A percentile compares a stretch with the other conserved stretches of the same genome.
These are phyloP conservation scores for Acanthamoeba castellanii DNA, from an alignment of 208 protist species.

Conservation along the genomic window DNA sequence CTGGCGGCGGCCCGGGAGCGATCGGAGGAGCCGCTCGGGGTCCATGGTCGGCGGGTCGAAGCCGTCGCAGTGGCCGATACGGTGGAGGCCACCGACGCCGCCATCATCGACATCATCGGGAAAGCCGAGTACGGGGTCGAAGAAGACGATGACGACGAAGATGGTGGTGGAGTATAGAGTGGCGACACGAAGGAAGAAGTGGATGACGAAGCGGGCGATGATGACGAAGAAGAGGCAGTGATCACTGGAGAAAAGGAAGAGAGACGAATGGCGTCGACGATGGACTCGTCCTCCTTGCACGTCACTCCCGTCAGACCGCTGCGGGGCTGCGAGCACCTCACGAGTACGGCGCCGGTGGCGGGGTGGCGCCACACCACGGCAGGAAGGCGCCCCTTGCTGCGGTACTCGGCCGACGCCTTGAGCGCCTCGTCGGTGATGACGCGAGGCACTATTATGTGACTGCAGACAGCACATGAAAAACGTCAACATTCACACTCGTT, in stretches of 20 bases:
- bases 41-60: not conserved
- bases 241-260: not conserved
- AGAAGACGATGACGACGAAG: not conserved
- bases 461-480: not conserved
- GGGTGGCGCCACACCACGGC: constrained; percentile 73
- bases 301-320: constrained; percentile 71
- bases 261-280: constrained; percentile 55
- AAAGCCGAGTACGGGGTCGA: not conserved
- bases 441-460: constrained; percentile 36
- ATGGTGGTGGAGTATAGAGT: not conserved
- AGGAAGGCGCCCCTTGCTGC: constrained; percentile 82
- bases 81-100: not conserved
- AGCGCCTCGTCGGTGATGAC: constrained; percentile 22
- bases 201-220: not conserved
- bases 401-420: constrained; percentile 56
- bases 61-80: not conserved
- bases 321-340: constrained; percentile 76
- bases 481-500: not conserved
- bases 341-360: constrained; percentile 47
- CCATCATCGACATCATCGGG: not conserved
- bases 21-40: not conserved
- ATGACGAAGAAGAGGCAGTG: not conserved
- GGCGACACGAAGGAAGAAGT: not conserved
- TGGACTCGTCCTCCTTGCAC: constrained; percentile 62
- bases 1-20: not conserved